Evolutionary conservation across 75 land plant genomes (phyloP).

Genomic region (Selaginella moellendorffii): DNA sequence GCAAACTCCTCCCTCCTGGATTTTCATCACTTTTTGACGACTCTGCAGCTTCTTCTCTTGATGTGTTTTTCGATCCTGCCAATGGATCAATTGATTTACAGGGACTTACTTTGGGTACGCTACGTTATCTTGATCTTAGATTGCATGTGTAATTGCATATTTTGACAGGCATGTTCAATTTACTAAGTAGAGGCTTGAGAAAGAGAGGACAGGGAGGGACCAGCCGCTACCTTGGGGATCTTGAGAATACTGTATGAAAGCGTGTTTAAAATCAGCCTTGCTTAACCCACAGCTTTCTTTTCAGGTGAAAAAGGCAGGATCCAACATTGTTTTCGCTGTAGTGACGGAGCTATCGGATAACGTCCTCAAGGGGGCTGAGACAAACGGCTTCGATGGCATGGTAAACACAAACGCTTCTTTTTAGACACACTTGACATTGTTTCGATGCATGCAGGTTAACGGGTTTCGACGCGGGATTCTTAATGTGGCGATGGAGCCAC

Average conservation of each 20-base stretch:
- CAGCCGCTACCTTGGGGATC: constrained; percentile 69
- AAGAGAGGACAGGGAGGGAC: constrained; percentile 64
- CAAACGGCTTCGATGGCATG: constrained; percentile 81
- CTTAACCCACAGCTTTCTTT: no score
- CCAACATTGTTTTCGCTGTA: constrained; percentile 67
- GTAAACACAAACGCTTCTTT: no score
- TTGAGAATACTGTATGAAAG: constrained; percentile 73
- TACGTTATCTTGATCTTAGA: background rate
- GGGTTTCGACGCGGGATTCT: constrained; percentile 85
- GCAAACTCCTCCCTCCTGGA: constrained; percentile 69
- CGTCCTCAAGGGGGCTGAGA: constrained; percentile 78
- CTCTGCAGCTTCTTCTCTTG: constrained; percentile 72
- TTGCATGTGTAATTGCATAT: background rate
- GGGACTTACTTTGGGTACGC: constrained; percentile 67
- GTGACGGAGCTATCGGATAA: constrained; percentile 79
- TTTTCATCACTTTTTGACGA: constrained; percentile 92
- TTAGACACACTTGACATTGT: no score
- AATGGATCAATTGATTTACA: constrained; percentile 50
- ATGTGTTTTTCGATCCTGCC: constrained; percentile 92
- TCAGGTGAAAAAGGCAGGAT: constrained; percentile 79
- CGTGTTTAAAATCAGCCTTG: no score
- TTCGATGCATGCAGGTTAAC: constrained; percentile 45
- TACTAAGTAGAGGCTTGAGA: constrained; percentile 55
- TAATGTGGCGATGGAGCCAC: constrained; percentile 85
- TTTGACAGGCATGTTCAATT: constrained; percentile 61